These are phyloP conservation scores for Scheffersomyces amazonensis DNA, from an alignment of 805 yeast species.

Conservation along the genomic window DNA sequence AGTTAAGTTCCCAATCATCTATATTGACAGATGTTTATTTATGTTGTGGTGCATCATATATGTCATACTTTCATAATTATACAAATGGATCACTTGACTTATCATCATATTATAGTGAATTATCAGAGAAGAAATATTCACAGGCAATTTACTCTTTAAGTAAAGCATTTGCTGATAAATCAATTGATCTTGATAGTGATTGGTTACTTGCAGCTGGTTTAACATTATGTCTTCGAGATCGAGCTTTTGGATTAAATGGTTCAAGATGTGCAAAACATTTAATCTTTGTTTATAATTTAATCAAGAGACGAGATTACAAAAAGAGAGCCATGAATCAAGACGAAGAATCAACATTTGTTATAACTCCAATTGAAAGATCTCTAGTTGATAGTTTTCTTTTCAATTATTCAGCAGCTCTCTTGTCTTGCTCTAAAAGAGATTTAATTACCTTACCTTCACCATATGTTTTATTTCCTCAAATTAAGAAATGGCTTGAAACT, in stretches of 20 bases:
- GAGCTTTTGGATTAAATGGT: constrained; percentile 3
- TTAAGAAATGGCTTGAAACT: constrained; percentile 1
- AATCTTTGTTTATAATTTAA: constrained; percentile 3
- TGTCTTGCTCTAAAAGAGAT: constrained; percentile 1
- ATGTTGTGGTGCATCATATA: constrained; percentile 5
- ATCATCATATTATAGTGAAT: neutral
- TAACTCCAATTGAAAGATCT: constrained; percentile 2
- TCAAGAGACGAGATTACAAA: neutral
- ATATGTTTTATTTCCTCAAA: constrained; percentile 2
- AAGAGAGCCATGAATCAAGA: neutral
- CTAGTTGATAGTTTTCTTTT: constrained; percentile 5
- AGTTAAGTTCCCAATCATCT: neutral
- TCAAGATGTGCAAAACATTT: constrained; percentile 5
- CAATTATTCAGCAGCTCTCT: constrained; percentile 2
- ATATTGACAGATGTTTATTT: constrained; percentile 3
- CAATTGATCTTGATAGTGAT: constrained; percentile 3
- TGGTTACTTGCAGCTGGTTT: constrained; percentile 6
- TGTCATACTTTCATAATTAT: constrained; percentile 1
- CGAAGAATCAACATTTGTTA: neutral
- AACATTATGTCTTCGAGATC: constrained; percentile 3
- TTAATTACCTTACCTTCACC: constrained; percentile 5
- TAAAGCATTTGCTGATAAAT: constrained; percentile 1
- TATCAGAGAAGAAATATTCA: constrained; percentile 3
- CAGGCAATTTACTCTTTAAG: constrained; percentile 1
- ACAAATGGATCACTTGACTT: neutral